Evolutionary conservation across 176 grass and related monocot species (phyloP).

Genomic region (Ampelocalamus luodianensis): DNA sequence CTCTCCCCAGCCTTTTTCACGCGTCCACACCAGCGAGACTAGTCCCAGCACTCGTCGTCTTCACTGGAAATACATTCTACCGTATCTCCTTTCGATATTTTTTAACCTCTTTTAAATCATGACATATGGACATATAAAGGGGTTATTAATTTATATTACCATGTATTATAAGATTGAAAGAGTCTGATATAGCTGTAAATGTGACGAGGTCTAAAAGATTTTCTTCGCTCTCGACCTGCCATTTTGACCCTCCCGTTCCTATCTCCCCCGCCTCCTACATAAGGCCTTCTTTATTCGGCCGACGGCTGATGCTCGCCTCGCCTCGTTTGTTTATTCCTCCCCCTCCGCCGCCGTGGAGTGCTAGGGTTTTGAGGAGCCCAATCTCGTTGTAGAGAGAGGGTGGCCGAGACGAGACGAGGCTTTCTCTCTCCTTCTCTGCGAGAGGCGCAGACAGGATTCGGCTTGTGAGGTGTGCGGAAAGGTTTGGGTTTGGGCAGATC

Average conservation of each 20-base stretch:
- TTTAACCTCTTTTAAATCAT: too few relatives aligned
- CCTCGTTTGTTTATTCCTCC: not conserved
- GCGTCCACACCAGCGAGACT: constrained; percentile 38
- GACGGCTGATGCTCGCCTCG: not conserved
- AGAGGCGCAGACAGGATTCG: constrained; percentile 4
- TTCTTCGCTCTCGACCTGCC: constrained; percentile 14
- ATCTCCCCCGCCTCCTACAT: constrained; percentile 27
- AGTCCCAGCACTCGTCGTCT: constrained; percentile 28
- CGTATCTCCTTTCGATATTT: too few relatives aligned
- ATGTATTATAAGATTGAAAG: too few relatives aligned
- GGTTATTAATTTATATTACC: too few relatives aligned
- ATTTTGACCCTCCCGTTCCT: constrained; percentile 38
- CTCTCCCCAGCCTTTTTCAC: not conserved
- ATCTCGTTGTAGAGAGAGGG: constrained; percentile 11
- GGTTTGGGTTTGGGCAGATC: constrained; percentile 40
- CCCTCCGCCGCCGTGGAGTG: constrained; percentile 28
- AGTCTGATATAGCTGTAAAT: too few relatives aligned
- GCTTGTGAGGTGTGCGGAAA: not conserved
- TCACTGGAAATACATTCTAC: too few relatives aligned
- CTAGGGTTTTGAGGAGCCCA: constrained; percentile 67
- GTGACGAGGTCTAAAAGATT: too few relatives aligned
- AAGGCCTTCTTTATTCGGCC: constrained; percentile 50
- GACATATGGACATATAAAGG: too few relatives aligned
- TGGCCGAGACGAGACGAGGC: not conserved
- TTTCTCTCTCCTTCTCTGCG: not conserved